Evolutionary conservation across 495 filamentous ascomycete genomes (phyloP).

Genomic region (Aspergillus mulundensis): DNA sequence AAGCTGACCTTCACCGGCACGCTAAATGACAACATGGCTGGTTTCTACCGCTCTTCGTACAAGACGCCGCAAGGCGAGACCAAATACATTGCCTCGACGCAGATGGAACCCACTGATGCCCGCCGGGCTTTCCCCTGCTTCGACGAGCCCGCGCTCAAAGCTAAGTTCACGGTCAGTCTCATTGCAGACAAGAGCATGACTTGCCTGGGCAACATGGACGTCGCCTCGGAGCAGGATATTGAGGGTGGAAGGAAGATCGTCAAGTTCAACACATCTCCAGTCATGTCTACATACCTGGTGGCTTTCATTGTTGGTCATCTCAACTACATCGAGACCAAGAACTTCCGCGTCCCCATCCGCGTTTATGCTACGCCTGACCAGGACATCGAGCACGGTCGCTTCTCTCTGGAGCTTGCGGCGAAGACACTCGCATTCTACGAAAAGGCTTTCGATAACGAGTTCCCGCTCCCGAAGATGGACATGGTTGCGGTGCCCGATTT

Average conservation of each 20-base stretch:
- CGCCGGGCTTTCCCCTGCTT: constrained; percentile 66
- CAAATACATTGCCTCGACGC: constrained; percentile 59
- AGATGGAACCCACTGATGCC: constrained; percentile 66
- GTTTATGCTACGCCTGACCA: constrained; percentile 62
- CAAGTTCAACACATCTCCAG: constrained; percentile 61
- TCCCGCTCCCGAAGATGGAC: constrained; percentile 83
- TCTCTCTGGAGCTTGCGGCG: constrained; percentile 61
- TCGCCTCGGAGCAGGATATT: constrained; percentile 52
- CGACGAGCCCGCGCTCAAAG: constrained; percentile 67
- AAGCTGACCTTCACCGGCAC: constrained; percentile 58
- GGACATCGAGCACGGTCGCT: constrained; percentile 62
- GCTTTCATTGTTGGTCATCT: constrained; percentile 67
- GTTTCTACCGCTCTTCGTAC: constrained; percentile 66
- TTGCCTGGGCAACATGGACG: constrained; percentile 69
- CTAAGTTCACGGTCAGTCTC: constrained; percentile 61
- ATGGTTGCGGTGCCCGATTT: constrained; percentile 98
- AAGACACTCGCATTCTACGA: constrained; percentile 52
- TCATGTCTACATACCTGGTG: constrained; percentile 67
- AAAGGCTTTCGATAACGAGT: constrained; percentile 51
- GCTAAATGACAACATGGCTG: constrained; percentile 65
- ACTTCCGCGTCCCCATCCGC: constrained; percentile 61
- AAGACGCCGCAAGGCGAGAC: constrained; percentile 52
- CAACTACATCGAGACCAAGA: constrained; percentile 60
- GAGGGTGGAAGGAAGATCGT: constrained; percentile 57
- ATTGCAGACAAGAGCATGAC: constrained; percentile 59